Evolutionary conservation across 495 filamentous ascomycete species (phyloP).

Genomic region (Haplographium delicatum): DNA sequence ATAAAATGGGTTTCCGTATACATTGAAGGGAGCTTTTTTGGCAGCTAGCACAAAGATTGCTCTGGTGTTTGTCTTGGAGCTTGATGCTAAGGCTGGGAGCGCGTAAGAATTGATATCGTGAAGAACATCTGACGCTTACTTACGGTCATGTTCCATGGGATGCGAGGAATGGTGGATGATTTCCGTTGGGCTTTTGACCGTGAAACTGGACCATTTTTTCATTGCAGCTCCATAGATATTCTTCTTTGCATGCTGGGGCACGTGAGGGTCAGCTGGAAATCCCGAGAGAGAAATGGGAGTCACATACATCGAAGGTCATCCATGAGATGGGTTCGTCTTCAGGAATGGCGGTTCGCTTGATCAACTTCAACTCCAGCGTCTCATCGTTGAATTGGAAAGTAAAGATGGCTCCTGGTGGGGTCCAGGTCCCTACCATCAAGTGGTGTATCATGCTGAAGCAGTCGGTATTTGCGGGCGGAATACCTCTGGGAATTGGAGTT

Average conservation of each 20-base stretch:
- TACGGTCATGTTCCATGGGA: constrained; percentile 58
- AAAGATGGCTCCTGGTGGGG: constrained; percentile 78
- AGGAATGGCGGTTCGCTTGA: constrained; percentile 75
- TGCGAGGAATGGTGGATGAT: constrained; percentile 72
- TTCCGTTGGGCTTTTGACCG: constrained; percentile 69
- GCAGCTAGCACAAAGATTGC: constrained; percentile 83
- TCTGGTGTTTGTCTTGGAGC: constrained; percentile 67
- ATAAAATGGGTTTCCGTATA: constrained; percentile 87
- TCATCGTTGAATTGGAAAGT: constrained; percentile 81
- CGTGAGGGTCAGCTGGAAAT: neutral
- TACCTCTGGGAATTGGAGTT: too few species aligned
- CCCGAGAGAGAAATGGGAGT: neutral
- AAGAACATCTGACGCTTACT: constrained; percentile 23
- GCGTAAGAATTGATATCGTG: constrained; percentile 1
- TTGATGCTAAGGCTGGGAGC: constrained; percentile 57
- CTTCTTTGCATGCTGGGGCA: constrained; percentile 58
- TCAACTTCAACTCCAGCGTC: constrained; percentile 57
- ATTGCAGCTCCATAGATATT: constrained; percentile 81
- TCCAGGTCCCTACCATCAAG: constrained; percentile 82
- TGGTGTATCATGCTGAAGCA: constrained; percentile 59
- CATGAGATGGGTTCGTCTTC: constrained; percentile 81
- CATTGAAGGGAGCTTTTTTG: constrained; percentile 66
- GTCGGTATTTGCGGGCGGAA: too few species aligned
- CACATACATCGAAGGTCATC: constrained; percentile 76
- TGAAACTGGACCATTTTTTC: constrained; percentile 84